Evolutionary conservation across 2,329 filamentous ascomycete genomes (phyloP).

Genomic region (Fusarium oxysporum): DNA sequence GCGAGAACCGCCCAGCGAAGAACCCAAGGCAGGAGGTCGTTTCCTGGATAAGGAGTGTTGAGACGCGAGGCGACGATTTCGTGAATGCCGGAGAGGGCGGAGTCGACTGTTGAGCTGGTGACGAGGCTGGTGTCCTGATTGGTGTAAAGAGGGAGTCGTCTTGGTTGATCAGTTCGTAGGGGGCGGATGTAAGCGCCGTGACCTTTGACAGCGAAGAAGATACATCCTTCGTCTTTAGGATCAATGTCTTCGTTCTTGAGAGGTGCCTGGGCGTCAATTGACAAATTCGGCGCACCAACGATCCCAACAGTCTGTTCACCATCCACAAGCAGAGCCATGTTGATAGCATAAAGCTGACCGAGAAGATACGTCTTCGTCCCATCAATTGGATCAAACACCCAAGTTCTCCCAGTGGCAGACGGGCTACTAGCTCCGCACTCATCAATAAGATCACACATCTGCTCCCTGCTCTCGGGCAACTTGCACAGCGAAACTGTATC

Average conservation of each 20-base stretch:
- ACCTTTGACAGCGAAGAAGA: slow-evolving; percentile 62
- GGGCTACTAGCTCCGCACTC: slow-evolving; percentile 59
- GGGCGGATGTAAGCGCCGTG: slow-evolving; percentile 62
- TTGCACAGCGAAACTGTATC: slow-evolving; percentile 44
- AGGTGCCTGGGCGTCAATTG: slow-evolving; percentile 53
- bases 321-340: slow-evolving; percentile 63
- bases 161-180: slow-evolving; percentile 47
- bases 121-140: slow-evolving; percentile 55
- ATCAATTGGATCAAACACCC: slow-evolving; percentile 72
- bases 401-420: slow-evolving; percentile 56
- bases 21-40: slow-evolving; percentile 68
- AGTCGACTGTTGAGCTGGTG: slow-evolving; percentile 61
- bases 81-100: slow-evolving; percentile 62
- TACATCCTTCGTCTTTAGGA: slow-evolving; percentile 57
- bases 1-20: slow-evolving; percentile 66
- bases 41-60: slow-evolving; percentile 58
- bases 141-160: slow-evolving; percentile 50
- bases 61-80: slow-evolving; percentile 56
- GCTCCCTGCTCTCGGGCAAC: slow-evolving; percentile 54
- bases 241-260: slow-evolving; percentile 60
- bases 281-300: slow-evolving; percentile 61
- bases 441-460: slow-evolving; percentile 66
- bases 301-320: slow-evolving; percentile 62
- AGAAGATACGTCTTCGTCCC: slow-evolving; percentile 68
- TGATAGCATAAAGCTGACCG: slow-evolving; percentile 68